phyloP scores from a whole-genome alignment of 2,329 filamentous ascomycete species.

The Bipolaris cookei region DNA sequence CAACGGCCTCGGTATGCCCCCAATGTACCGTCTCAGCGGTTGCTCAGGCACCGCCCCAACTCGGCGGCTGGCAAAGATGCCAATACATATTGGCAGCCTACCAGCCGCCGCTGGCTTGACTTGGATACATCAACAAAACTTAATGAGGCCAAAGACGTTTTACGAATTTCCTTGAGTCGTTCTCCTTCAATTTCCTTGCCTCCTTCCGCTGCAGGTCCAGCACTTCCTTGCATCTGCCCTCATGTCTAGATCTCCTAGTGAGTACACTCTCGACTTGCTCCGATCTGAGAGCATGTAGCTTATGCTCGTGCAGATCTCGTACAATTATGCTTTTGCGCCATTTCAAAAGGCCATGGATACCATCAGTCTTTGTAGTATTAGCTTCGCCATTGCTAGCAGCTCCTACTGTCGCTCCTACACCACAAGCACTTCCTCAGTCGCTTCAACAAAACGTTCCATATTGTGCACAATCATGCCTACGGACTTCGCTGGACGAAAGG shows the following conservation, averaged over 20 bases:
- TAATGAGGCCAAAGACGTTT: constrained; percentile 46
- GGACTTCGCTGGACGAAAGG: constrained; percentile 38
- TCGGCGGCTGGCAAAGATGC: constrained; percentile 36
- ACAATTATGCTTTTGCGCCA: constrained; percentile 50
- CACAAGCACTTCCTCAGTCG: constrained; percentile 33
- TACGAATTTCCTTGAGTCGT: constrained; percentile 46
- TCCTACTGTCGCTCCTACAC: constrained; percentile 30
- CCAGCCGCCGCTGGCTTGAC: constrained; percentile 30
- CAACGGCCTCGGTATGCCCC: constrained; percentile 36
- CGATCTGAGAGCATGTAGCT: constrained; percentile 35
- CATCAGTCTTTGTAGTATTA: constrained; percentile 45
- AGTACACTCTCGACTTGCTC: constrained; percentile 30
- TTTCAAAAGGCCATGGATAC: constrained; percentile 47
- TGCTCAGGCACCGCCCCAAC: constrained; percentile 42
- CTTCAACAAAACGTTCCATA: constrained; percentile 43
- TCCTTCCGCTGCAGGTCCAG: constrained; percentile 46
- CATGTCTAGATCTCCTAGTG: constrained; percentile 45
- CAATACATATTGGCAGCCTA: constrained; percentile 48
- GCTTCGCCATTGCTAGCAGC: constrained; percentile 38
- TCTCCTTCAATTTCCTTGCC: constrained; percentile 46
- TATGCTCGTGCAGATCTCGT: constrained; percentile 41
- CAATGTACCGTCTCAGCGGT: constrained; percentile 46
- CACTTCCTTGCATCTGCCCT: constrained; percentile 36
- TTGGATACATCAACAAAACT: constrained; percentile 38
- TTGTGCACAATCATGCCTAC: constrained; percentile 49